A percentile compares a stretch with the other conserved stretches of the same genome.
These are phyloP conservation scores for Artemisia tridentata DNA, from an alignment of 129 eudicot species.

Conservation along the genomic window DNA sequence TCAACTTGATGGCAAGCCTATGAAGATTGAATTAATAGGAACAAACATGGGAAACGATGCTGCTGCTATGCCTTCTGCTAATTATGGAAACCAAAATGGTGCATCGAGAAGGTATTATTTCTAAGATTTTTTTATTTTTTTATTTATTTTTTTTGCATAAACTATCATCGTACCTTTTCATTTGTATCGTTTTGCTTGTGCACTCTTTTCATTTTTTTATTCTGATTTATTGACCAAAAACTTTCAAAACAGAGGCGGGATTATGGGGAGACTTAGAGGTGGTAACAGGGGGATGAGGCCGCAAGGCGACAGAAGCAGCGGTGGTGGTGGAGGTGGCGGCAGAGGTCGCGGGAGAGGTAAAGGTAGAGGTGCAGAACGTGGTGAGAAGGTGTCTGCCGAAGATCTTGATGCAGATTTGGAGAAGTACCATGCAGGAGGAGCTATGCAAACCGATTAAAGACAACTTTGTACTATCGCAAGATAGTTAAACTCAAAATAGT, in stretches of 20 bases:
- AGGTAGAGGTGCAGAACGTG: conserved; percentile 33
- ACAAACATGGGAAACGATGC: conserved; percentile 33
- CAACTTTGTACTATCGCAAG: not conserved
- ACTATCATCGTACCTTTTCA: not conserved
- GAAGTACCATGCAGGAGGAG: conserved; percentile 45
- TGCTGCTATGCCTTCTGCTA: conserved; percentile 8
- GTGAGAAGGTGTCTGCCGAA: conserved; percentile 42
- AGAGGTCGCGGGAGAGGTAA: conserved; percentile 37
- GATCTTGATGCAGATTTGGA: conserved; percentile 70
- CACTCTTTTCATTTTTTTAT: not conserved
- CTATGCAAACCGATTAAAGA: conserved; percentile 45
- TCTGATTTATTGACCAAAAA: conserved; percentile 1
- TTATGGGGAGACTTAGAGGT: conserved; percentile 42
- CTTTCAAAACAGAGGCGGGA: conserved; percentile 39
- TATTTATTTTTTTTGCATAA: no score
- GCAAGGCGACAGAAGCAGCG: conserved; percentile 23
- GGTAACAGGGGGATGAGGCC: conserved; percentile 33
- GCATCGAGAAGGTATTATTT: conserved; percentile 39
- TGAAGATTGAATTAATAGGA: conserved; percentile 48
- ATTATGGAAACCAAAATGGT: conserved; percentile 33
- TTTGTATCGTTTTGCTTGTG: no score
- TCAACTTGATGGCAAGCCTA: conserved; percentile 57
- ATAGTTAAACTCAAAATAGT: not conserved
- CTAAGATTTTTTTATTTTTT: no score
- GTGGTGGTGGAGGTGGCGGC: conserved; percentile 20